These are phyloP conservation scores for Candolleomyces efflorescens DNA, from an alignment of 768 basidiomycete genomes.

Conservation along the genomic window DNA sequence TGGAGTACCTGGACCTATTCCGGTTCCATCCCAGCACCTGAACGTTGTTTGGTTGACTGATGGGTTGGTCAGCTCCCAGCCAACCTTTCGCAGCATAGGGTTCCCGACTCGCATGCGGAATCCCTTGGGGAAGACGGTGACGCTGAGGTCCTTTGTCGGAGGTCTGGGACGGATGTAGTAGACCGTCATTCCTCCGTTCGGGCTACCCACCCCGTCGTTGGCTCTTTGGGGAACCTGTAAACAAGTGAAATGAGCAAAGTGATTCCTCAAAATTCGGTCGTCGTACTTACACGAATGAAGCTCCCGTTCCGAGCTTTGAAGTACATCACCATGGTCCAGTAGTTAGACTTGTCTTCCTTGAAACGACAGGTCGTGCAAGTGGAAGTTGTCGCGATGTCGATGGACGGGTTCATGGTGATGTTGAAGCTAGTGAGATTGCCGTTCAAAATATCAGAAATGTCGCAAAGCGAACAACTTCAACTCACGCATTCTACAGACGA, in stretches of 20 bases:
- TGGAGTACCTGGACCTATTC: slow-evolving; percentile 8
- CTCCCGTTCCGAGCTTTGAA: slow-evolving; percentile 12
- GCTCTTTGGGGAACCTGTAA: slow-evolving; percentile 9
- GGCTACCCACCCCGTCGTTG: slow-evolving; percentile 1
- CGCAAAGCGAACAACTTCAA: neutral
- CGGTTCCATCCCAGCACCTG: slow-evolving; percentile 10
- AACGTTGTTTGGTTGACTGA: slow-evolving; percentile 10
- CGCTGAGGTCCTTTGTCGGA: slow-evolving; percentile 3
- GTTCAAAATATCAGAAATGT: neutral
- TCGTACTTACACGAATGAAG: slow-evolving; percentile 7
- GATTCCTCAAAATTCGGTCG: too few species aligned
- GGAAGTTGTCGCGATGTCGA: slow-evolving; percentile 1
- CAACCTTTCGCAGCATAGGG: neutral
- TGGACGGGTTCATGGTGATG: slow-evolving; percentile 7
- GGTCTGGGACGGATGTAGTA: slow-evolving; percentile 8
- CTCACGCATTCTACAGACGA: slow-evolving; percentile 1
- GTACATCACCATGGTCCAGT: slow-evolving; percentile 12
- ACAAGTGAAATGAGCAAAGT: neutral
- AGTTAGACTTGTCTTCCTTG: slow-evolving; percentile 13
- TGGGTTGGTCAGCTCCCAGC: neutral
- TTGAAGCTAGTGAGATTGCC: slow-evolving; percentile 7
- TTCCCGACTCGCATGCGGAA: slow-evolving; percentile 9
- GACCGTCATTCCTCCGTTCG: slow-evolving; percentile 10
- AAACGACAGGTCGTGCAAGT: slow-evolving; percentile 13
- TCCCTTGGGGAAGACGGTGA: slow-evolving; percentile 5